Conservation (phyloP, 345 rosid species). For the Gossypioides kirkii region DNA sequence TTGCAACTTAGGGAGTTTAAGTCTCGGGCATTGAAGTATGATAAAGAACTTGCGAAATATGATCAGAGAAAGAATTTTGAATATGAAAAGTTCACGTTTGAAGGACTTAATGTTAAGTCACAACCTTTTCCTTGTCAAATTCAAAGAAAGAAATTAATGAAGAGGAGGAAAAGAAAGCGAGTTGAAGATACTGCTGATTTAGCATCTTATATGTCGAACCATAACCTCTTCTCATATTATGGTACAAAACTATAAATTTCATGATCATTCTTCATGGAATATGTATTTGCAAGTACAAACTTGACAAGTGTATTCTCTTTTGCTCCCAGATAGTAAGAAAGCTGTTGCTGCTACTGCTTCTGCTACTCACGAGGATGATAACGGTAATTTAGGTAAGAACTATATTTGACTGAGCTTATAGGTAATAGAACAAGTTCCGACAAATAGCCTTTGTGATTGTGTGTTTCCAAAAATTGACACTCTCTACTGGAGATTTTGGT, state of each 20-base stretch:
- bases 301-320: slow-evolving; percentile 17
- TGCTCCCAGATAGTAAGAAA: slow-evolving; percentile 49
- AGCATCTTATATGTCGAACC: slow-evolving; percentile 40
- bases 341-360: slow-evolving; percentile 34
- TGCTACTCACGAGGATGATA: slow-evolving; percentile 39
- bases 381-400: slow-evolving; percentile 39
- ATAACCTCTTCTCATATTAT: slow-evolving; percentile 60
- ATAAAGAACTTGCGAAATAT: slow-evolving; percentile 47
- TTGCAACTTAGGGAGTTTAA: slow-evolving; percentile 52
- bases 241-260: slow-evolving; percentile 35
- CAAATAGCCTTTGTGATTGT: slow-evolving; percentile 2
- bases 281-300: slow-evolving; percentile 8
- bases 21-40: slow-evolving; percentile 49
- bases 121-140: slow-evolving; percentile 40
- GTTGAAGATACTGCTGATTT: slow-evolving; percentile 59
- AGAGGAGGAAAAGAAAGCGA: slow-evolving; percentile 62
- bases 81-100: slow-evolving; percentile 28
- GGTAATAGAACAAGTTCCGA: background rate
- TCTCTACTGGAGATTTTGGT: slow-evolving; percentile 6
- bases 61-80: slow-evolving; percentile 41
- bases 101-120: slow-evolving; percentile 42
- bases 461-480: slow-evolving; percentile 5
- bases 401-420: background rate
- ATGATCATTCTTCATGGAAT: slow-evolving; percentile 12
- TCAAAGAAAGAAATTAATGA: slow-evolving; percentile 38